Evolutionary conservation across 345 rosid genomes (phyloP).

Genomic region (Acer yangbiense): DNA sequence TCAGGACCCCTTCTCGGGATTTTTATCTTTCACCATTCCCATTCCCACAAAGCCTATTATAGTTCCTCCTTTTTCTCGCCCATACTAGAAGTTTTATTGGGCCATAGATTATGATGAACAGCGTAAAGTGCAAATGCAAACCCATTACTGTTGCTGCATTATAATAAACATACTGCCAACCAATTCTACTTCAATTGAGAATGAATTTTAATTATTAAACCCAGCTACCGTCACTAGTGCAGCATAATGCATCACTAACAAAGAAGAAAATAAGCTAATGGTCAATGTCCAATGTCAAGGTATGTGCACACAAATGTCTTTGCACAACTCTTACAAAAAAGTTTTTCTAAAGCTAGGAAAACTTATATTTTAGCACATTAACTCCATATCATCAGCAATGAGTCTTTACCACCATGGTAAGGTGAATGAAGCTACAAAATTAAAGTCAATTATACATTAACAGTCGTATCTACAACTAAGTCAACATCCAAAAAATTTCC

Average conservation of each 20-base stretch:
- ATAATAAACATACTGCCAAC: background rate
- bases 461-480: background rate
- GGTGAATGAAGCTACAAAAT: background rate
- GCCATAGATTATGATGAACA: background rate
- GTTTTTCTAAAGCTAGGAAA: background rate
- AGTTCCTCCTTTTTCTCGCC: slow-evolving; percentile 1
- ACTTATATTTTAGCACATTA: background rate
- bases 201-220: background rate
- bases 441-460: background rate
- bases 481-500: background rate
- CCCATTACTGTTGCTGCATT: background rate
- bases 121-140: background rate
- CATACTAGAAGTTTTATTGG: background rate
- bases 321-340: background rate
- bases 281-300: background rate
- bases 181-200: background rate
- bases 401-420: background rate
- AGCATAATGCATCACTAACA: background rate
- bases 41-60: background rate
- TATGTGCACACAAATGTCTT: background rate
- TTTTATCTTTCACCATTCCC: background rate
- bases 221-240: background rate
- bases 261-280: background rate
- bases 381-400: background rate
- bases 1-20: background rate